Evolutionary conservation across 2,329 filamentous ascomycete species (phyloP), one percentile per base, ranked within the genome.

Genomic region (Fusarium domesticum): DNA sequence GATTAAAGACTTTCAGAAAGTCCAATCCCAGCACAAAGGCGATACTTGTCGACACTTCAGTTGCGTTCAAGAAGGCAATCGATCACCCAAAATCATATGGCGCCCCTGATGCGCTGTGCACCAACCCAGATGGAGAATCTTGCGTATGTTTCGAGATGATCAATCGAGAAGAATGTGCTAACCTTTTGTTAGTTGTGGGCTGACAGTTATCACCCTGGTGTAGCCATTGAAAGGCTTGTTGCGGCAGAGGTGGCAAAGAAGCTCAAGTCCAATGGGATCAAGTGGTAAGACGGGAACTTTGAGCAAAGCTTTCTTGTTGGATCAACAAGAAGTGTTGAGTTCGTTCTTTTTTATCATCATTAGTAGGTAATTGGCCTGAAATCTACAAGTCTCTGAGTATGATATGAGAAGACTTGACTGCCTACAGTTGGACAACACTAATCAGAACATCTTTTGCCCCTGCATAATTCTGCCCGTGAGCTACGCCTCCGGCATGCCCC

Each of bases 191-290:
- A 63, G 60, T 41, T 75, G 25, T 75, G 73, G 71, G 70, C 66
- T 43, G 69, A 74, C 39, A 56, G 70, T 23, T 73, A 72, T 28
- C 70, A 73, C 25, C 70, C 70, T 0, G 70, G 61, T 0, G 51
- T 70, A 6, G 63, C 62, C 7, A 72, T 72, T 7, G 67, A 73
- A 42, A 54, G 56, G 39, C 58, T 73, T 6, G 69, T 72, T 2
- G 70, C 64, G 0, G 47, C 59, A n/a, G 61, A 65, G 2, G 68
- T 72, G 14, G 67, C 58, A 3, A 55, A 52, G 10, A 25, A 42
- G 0, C 25, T 54, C 0, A 14, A 43, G 10, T 12, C 34, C 0
- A 39, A 36, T 3, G 39, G 41, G 0, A 43, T 37, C 4, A 38
- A 46, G 16, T 54, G 51, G 51, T 54, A 37, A 36, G n/a, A n/a